Evolutionary conservation across 2,329 filamentous ascomycete species (phyloP), one percentile per base, ranked within the genome.

Genomic region (Neofusicoccum cordaticola): DNA sequence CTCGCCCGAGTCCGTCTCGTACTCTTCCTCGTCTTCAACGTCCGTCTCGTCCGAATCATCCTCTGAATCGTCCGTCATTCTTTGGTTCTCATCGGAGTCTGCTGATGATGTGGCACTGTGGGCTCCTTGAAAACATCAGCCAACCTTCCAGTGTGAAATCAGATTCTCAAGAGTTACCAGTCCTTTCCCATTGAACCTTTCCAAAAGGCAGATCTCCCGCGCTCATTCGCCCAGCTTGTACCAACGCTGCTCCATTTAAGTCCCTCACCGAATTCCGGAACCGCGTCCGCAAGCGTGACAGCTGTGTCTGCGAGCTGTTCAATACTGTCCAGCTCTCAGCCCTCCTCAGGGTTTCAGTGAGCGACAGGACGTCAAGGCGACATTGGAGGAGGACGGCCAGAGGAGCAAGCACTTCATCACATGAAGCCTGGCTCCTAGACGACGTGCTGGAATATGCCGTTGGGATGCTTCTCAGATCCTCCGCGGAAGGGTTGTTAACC

Each of bases 371-470:
- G 13, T 60, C 56, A 27, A 37, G 42, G 12, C 56, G 56, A 13
- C 56, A 60, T 45, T 60, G 56, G 11, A 45, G 56, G n/a, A 60
- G 56, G 2, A n/a, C 15, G 3, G 56, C 56, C 9, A 60, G 56
- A 9, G 56, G 42, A 9, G 31, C n/a, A n/a, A 60, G 31, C 2
- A 47, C 31, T 13, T 35, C 56, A 11, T 35, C 56, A 15, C 12
- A 34, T 15, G 42, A n/a, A 3, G 17, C n/a, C 12, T 47, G 42
- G 1, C 8, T n/a, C 15, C n/a, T 15, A 7, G 8, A n/a, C 12
- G 56, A 12, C 8, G 19, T 7, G 7, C 11, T 5, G 2, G 41
- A 34, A 45, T 44, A 58, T 3, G 53, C 1, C 8, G 53, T 58
- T 4, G 39, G 13, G 12, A 58, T 45, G 4, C 15, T 13, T 6